Base-by-base conservation (phyloP, 495 filamentous ascomycete genomes). In the Cercophora scortea region DNA sequence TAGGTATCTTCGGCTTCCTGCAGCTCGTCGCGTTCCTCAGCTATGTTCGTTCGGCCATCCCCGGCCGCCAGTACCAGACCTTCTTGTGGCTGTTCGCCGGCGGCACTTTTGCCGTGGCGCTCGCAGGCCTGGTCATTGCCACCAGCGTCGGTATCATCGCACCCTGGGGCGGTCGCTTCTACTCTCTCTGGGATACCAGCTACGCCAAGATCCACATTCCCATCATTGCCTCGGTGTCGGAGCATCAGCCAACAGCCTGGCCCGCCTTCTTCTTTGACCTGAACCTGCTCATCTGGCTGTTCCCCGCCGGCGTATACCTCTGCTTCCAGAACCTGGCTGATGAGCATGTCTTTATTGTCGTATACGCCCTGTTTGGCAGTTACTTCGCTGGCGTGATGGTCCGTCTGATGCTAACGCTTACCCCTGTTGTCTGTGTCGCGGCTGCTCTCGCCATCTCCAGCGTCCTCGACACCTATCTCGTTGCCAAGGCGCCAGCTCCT, bases 351-450 rank as follows among this genome's bases (percentile, higher is more conserved):
- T 99, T 99, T 61, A 83, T 99, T 58, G 87, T 99, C 63, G 94
- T 97, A 56, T 99, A 99, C 68, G 81, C 90, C 16, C 83, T 99
- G 44, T 84, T 96, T 45, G 85, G 90, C 50, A 95, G 89, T 71
- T 99, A 99, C 76, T 99, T 99, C 60, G 89, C 94, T 38, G 94
- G 94, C 61, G 94, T 99, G 67, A 99, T 99, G 94, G 94, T 99
- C 50, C 89, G 94, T 63, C 71, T 99, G 60, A 99, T 99, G 94
- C 76, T 99, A 50, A 99, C 93, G 1, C 73, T 99, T 51, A 99
- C 94, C 5, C 94, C 94, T 6, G 86, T 97, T 61, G 92, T 99
- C 34, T 97, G 93, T 68, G 90, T 97, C 58, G 85, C 93, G 39
- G 88, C 93, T 47, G 94, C 93, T 19, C 80, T 99, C 58, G 90